phyloP scores from a whole-genome alignment of 179 eudicot species.

The Beta corolliflora region DNA sequence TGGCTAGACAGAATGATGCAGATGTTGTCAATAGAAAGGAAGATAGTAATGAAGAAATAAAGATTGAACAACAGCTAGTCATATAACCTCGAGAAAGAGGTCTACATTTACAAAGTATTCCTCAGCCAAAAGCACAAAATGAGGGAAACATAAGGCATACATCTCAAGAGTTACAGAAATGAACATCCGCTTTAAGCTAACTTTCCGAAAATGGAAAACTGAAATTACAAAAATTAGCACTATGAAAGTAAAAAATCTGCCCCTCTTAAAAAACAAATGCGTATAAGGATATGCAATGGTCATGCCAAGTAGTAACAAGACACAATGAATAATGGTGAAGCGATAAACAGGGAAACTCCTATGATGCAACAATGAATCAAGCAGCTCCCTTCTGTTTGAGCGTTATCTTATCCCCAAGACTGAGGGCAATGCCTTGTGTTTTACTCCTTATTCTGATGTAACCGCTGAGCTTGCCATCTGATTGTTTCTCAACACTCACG shows the following conservation, averaged over 20 bases:
- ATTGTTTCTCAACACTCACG: conserved; percentile 80
- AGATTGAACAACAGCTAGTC: conserved; percentile 19
- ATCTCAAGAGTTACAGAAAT: conserved; percentile 26
- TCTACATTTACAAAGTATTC: conserved; percentile 23
- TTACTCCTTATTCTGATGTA: conserved; percentile 93
- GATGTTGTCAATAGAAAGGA: neutral
- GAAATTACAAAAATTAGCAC: conserved; percentile 22
- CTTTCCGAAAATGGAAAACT: conserved; percentile 18
- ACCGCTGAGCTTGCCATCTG: conserved; percentile 83
- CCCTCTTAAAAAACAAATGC: conserved; percentile 8
- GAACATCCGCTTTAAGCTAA: conserved; percentile 25
- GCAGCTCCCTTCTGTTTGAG: conserved; percentile 62
- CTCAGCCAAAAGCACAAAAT: conserved; percentile 17
- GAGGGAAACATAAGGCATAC: conserved; percentile 11
- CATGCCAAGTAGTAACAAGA: conserved; percentile 23
- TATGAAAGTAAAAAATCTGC: conserved; percentile 15
- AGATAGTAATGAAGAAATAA: neutral
- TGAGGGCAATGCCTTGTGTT: conserved; percentile 89
- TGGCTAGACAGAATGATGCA: neutral
- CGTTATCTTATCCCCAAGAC: conserved; percentile 94
- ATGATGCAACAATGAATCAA: conserved; percentile 22
- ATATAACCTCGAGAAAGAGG: conserved; percentile 19
- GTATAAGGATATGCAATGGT: conserved; percentile 19
- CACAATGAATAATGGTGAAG: conserved; percentile 33
- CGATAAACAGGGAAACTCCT: conserved; percentile 27